A percentile compares a stretch with the other conserved stretches of the same genome.
Evolutionary conservation across 176 grass and related monocot genomes (phyloP).

Genomic region (Bothriochloa decipiens): DNA sequence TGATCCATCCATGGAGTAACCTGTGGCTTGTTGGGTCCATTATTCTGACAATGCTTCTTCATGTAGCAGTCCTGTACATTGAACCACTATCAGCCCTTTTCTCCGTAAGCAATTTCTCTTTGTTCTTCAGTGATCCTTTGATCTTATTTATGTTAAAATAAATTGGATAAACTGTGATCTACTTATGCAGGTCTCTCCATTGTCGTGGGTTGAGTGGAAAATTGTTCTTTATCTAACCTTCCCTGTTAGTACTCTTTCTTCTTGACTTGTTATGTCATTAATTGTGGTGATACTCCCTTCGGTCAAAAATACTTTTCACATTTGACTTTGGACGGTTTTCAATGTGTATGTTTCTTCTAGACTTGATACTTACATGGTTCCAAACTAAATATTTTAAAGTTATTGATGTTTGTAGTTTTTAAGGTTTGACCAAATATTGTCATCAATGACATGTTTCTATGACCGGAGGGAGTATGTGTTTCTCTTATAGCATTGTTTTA

Average conservation of each 20-base stretch:
- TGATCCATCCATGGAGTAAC: constrained; percentile 97
- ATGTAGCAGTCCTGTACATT: constrained; percentile 78
- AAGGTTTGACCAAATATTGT: background rate
- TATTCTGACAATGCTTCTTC: constrained; percentile 91
- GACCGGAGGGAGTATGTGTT: background rate
- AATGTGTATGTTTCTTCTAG: constrained; percentile 1
- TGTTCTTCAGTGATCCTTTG: constrained; percentile 1
- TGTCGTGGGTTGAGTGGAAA: constrained; percentile 92
- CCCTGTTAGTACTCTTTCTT: constrained; percentile 72
- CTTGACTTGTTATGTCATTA: constrained; percentile 28
- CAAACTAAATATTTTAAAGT: background rate
- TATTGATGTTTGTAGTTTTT: background rate
- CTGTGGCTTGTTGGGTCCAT: constrained; percentile 93
- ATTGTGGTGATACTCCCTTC: background rate
- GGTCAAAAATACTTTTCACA: background rate
- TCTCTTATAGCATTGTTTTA: background rate
- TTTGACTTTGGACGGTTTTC: background rate
- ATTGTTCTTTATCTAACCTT: constrained; percentile 91
- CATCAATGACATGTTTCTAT: background rate
- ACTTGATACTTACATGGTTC: background rate
- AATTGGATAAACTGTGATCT: constrained; percentile 24
- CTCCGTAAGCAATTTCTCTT: constrained; percentile 65
- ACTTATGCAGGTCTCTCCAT: constrained; percentile 81
- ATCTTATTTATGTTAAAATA: constrained; percentile 18
- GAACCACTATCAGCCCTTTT: constrained; percentile 92